These are phyloP conservation scores for Salvia rosmarinus DNA, from an alignment of 257 asterid species.

Conservation along the genomic window DNA sequence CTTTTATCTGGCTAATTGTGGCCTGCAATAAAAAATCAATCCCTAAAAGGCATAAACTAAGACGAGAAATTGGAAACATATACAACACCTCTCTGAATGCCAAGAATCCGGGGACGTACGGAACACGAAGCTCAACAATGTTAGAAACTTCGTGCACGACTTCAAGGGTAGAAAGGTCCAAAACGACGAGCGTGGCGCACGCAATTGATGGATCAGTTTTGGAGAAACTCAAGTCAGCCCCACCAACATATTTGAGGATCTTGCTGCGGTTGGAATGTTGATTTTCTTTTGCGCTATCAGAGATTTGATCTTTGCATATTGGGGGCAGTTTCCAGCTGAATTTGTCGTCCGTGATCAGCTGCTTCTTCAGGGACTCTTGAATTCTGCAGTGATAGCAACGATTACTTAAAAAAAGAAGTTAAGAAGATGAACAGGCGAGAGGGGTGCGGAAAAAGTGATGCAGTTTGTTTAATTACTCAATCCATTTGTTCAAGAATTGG, in stretches of 20 bases:
- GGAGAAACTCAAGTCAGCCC: constrained; percentile 89
- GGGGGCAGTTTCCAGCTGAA: constrained; percentile 62
- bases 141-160: constrained; percentile 70
- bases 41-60: not conserved
- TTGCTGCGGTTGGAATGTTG: constrained; percentile 29
- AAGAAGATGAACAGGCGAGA: not conserved
- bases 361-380: constrained; percentile 65
- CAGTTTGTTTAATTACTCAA: constrained; percentile 35
- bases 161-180: constrained; percentile 59
- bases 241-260: constrained; percentile 65
- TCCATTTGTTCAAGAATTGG: constrained; percentile 43
- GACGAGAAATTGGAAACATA: not conserved
- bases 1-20: not conserved
- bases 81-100: constrained; percentile 85
- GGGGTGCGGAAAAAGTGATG: not conserved
- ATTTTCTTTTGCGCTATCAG: constrained; percentile 31
- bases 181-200: constrained; percentile 76
- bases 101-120: constrained; percentile 85
- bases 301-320: not conserved
- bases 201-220: constrained; percentile 75
- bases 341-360: constrained; percentile 55
- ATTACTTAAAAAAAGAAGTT: not conserved
- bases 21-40: not conserved
- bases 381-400: constrained; percentile 41
- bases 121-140: constrained; percentile 58